Evolutionary conservation across 176 grass and related monocot species (phyloP), one percentile per base, ranked within the genome.

Genomic region (Juncus effusus): DNA sequence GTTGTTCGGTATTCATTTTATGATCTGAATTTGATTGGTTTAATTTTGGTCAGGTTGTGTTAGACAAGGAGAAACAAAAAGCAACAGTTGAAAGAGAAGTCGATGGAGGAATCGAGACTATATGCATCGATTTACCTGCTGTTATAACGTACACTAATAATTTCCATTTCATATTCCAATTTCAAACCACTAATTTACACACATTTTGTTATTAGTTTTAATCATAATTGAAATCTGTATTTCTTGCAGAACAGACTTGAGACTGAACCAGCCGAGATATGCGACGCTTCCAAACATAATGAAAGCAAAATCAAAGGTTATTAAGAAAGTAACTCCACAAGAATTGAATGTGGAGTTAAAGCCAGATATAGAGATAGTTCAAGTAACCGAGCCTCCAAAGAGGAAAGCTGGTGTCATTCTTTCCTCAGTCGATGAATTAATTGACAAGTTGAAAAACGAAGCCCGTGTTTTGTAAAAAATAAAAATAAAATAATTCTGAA

Each of bases 281-380:
- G 88, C 93, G 4, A 92, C 93, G 6, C 73, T 97, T 37, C 93
- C 93, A 9, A 97, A 92, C 80, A 97, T 92, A 79, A 92, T 97
- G 93, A 97, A 97, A 82, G 79, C 93, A 9, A 97, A 92, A 74
- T 89, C 88, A 28, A 97, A 97, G 75, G 88, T 89, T 55, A 86
- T 92, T 16, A 97, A 92, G 64, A 97, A 97, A 60, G 15, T 89
- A 3, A 70, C 93, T 63, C 88, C 85, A 7, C 78, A 76, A 40
- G 82, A 97, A 3, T 64, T 97, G 16, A 78, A 75, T 44, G 80
- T 97, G 44, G 85, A 97, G 51, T 73, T 92, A 57, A 92, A 84
- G 60, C 83, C 88, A 62, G 88, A 92, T 51, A 68, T 97, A 73
- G 93, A 97, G 68, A 79, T 89, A 7, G 55, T 97, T 84, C 60